Conservation (phyloP, 2,329 filamentous ascomycete genomes). For the Aspergillus costaricaensis region DNA sequence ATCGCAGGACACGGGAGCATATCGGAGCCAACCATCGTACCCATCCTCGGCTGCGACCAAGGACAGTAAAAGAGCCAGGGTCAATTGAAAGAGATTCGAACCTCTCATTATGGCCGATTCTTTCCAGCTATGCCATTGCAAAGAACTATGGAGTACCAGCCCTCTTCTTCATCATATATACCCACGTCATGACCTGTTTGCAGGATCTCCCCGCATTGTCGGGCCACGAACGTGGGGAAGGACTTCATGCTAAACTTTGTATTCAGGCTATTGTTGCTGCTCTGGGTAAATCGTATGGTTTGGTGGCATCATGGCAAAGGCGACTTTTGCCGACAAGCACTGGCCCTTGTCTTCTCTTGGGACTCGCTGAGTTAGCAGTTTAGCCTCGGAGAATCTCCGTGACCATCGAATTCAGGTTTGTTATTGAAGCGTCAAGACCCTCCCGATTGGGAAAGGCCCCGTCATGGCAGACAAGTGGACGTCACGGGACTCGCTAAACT, state of each 20-base stretch:
- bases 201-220: constrained; percentile 2
- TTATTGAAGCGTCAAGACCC: background rate
- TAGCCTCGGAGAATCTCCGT: constrained; percentile 6
- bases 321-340: background rate
- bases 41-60: constrained; percentile 58
- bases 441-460: background rate
- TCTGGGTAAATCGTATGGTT: background rate
- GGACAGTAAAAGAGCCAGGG: background rate
- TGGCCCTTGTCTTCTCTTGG: too few species aligned
- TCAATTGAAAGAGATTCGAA: background rate
- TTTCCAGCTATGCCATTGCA: background rate
- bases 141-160: background rate
- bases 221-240: background rate
- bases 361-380: background rate
- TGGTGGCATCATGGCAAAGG: background rate
- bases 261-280: constrained; percentile 13
- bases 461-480: background rate
- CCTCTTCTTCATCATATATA: background rate
- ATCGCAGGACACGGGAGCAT: constrained; percentile 55
- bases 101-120: background rate
- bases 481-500: background rate
- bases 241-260: constrained; percentile 10
- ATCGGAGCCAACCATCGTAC: constrained; percentile 64
- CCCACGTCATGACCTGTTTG: background rate
- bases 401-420: background rate